phyloP scores from a whole-genome alignment of 306 rosid genomes.

The Citrullus amarus region DNA sequence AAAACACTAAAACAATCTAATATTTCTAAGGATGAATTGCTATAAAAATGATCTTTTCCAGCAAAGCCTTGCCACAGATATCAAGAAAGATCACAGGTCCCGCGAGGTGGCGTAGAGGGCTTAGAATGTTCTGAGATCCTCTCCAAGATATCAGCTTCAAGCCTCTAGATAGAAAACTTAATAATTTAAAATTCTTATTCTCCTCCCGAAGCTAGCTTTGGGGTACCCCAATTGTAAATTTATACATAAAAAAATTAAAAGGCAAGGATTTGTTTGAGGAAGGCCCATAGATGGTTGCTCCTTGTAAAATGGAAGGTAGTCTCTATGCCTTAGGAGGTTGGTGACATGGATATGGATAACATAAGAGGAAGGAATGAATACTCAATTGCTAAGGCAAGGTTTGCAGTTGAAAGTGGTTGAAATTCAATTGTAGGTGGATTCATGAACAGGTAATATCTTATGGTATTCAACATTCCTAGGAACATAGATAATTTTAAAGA shows the following conservation, averaged over 20 bases:
- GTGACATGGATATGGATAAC: background rate
- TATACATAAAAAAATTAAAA: background rate
- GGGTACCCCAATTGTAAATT: no score
- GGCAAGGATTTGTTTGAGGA: background rate
- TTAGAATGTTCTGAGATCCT: background rate
- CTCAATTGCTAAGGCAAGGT: background rate
- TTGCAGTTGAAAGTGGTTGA: background rate
- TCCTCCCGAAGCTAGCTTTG: no score
- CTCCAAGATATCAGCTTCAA: background rate
- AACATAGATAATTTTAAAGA: background rate
- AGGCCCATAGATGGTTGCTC: background rate
- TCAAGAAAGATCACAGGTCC: background rate
- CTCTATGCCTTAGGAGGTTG: background rate
- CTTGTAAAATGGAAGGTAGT: background rate
- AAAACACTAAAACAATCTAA: background rate
- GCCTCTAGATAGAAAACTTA: background rate
- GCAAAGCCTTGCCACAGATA: background rate
- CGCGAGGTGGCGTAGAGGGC: background rate
- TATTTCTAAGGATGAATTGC: background rate
- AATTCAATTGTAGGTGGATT: background rate
- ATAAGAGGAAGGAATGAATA: background rate
- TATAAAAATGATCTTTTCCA: background rate
- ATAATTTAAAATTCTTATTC: no score
- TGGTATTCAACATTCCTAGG: background rate
- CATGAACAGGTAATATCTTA: background rate